These are phyloP conservation scores for Basipetospora sp. DNA, from an alignment of 2,329 filamentous ascomycete genomes.

Conservation along the genomic window DNA sequence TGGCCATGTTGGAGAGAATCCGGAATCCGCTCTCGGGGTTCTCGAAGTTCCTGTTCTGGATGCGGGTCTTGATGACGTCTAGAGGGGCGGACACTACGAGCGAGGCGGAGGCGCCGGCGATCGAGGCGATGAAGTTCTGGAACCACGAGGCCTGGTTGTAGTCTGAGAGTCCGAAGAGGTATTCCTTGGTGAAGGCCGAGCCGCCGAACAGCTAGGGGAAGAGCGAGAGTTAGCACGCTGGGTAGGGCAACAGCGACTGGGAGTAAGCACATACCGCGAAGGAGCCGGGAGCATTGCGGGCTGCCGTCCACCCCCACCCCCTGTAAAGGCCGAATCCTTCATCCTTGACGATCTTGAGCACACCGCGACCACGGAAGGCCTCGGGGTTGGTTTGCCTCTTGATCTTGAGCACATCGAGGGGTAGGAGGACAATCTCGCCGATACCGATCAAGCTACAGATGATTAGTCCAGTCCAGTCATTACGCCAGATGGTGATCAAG, in stretches of 20 bases:
- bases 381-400: slow-evolving; percentile 99
- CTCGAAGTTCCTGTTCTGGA: slow-evolving; percentile 97
- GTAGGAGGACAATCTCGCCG: slow-evolving; percentile 87
- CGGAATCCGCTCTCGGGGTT: slow-evolving; percentile 88
- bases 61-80: slow-evolving; percentile 95
- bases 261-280: slow-evolving; percentile 53
- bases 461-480: no score
- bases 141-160: slow-evolving; percentile 92
- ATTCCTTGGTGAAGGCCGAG: slow-evolving; percentile 94
- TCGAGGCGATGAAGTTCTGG: slow-evolving; percentile 95
- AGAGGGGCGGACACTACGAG: slow-evolving; percentile 88
- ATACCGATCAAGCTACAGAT: slow-evolving; percentile 73
- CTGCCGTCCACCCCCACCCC: slow-evolving; percentile 94
- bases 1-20: slow-evolving; percentile 84
- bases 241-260: not conserved
- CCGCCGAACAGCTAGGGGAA: slow-evolving; percentile 78
- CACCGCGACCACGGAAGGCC: slow-evolving; percentile 84
- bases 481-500: no score
- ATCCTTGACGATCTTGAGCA: slow-evolving; percentile 78
- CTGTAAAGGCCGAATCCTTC: slow-evolving; percentile 93
- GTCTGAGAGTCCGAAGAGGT: slow-evolving; percentile 74
- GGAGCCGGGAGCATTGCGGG: slow-evolving; percentile 88
- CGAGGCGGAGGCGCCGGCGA: slow-evolving; percentile 88
- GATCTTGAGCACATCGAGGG: slow-evolving; percentile 95
- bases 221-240: slow-evolving; percentile 10